Evolutionary conservation across 2,329 filamentous ascomycete species (phyloP).

Genomic region (Pseudopithomyces maydicus): DNA sequence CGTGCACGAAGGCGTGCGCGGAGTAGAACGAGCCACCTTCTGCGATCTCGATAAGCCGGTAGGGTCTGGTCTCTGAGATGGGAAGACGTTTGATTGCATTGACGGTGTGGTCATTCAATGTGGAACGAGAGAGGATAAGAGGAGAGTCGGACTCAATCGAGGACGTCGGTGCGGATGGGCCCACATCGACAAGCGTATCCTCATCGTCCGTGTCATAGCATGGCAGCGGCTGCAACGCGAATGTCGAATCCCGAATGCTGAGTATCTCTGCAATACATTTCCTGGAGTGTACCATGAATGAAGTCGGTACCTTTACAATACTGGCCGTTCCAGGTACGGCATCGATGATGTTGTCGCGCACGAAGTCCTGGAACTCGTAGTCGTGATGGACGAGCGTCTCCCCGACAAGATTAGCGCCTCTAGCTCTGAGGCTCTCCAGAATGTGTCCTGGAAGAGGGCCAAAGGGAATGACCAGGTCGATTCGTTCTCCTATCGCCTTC

Average conservation of each 20-base stretch:
- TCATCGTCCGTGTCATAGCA: constrained; percentile 10
- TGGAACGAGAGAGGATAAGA: constrained; percentile 4
- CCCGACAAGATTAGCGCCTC: constrained; percentile 1
- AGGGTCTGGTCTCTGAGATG: constrained; percentile 11
- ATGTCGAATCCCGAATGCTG: constrained; percentile 9
- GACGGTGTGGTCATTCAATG: constrained; percentile 6
- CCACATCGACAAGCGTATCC: constrained; percentile 11
- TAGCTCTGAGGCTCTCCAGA: not conserved
- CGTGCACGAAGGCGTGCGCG: constrained; percentile 11
- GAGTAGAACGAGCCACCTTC: constrained; percentile 9
- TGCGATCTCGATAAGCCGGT: constrained; percentile 10
- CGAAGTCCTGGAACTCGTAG: constrained; percentile 10
- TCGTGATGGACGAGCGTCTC: constrained; percentile 1
- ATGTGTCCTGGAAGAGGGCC: not conserved
- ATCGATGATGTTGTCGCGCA: constrained; percentile 8
- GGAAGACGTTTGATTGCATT: constrained; percentile 11
- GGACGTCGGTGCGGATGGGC: not conserved
- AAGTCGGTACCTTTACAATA: constrained; percentile 6
- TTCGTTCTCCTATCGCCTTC: constrained; percentile 3
- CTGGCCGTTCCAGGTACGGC: not conserved
- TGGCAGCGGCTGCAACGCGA: constrained; percentile 7
- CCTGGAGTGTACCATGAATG: constrained; percentile 9
- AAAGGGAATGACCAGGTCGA: constrained; percentile 14
- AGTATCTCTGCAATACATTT: constrained; percentile 10
- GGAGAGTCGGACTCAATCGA: not conserved